Evolutionary conservation across 208 protist genomes (phyloP), one percentile per base, ranked within the genome.

Genomic region (Leishmania turanica): DNA sequence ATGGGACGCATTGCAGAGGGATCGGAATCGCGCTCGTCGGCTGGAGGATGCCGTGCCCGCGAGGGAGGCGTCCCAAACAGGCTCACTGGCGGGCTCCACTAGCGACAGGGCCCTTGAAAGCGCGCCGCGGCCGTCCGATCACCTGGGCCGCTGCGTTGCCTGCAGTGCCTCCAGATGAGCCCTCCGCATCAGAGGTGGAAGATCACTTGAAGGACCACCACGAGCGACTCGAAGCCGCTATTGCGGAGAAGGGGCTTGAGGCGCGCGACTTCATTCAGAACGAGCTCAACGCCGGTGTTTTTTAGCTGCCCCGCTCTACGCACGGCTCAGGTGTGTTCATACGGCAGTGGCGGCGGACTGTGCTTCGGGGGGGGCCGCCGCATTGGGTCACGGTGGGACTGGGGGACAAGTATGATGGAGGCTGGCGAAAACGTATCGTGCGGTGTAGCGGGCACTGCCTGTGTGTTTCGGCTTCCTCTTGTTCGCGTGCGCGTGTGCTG

Each of bases 1-100:
- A 1, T 54, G 49, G 80, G 42, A 0, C 1, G 72, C 80, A 40
- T 40, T 84, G 17, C 75, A 60, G 40, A 62, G 72, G 40, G 84
- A 87, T 54, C 79, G 7, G 56, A 1, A 62, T 8, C 56, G 24
- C 56, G 27, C 56, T 62, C 4, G 3, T 31, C 2, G 19, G 56
- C 56, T n/a, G 56, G 27, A 31, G 4, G 24, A 62, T 62, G 56
- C 27, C 56, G 56, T 62, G 56, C 19, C 56, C 56, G 7, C 56
- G 24, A 62, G 24, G 9, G 24, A 62, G 24, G 27, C n/a, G 7
- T 13, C 11, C 27, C 56, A n/a, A 9, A 31, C 7, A 31, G 3
- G 56, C 24, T 24, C 8, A 62, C 56, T 8, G 56, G 24, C 24
- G 27, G 19, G 0, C 19, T 62, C 56, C 24, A 31, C 56, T 62